Conservation (phyloP, 2,329 filamentous ascomycete genomes). For the Aphanoascus verrucosus region DNA sequence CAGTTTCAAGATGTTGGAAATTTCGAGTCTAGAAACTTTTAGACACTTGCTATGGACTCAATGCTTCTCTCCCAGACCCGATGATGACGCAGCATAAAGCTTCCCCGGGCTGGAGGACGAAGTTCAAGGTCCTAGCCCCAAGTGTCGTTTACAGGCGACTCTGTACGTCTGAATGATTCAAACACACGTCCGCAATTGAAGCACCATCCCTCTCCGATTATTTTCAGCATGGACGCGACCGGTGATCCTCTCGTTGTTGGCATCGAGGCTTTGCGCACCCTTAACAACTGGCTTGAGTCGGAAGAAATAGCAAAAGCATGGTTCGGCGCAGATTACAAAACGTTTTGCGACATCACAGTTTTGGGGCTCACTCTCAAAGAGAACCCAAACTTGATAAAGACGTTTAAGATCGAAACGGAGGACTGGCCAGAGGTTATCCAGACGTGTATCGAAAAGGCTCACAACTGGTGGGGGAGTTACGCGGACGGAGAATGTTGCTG, state of each 20-base stretch:
- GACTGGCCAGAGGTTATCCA: not conserved
- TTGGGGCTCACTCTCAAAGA: not conserved
- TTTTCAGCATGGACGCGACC: not conserved
- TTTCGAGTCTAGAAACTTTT: too few species aligned
- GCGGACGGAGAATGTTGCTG: not conserved
- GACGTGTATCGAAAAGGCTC: not conserved
- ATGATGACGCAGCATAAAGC: not conserved
- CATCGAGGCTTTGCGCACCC: not conserved
- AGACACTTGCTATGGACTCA: too few species aligned
- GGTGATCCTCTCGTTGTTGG: not conserved
- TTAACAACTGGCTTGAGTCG: not conserved
- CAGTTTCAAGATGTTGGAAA: too few species aligned
- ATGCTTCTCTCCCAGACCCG: too few species aligned
- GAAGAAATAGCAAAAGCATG: not conserved
- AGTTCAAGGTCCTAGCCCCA: not conserved
- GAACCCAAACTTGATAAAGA: not conserved
- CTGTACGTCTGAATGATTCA: too few species aligned
- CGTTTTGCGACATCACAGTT: not conserved
- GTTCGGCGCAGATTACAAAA: not conserved
- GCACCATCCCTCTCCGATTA: too few species aligned
- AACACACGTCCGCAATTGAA: not conserved
- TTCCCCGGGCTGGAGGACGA: not conserved
- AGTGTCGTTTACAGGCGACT: too few species aligned
- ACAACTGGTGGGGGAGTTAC: not conserved
- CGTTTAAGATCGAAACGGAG: not conserved